Percentiles rank a stretch among this genome's conserved stretches.
Evolutionary conservation across 2,329 filamentous ascomycete genomes (phyloP).

Genomic region (Alternaria sp.): DNA sequence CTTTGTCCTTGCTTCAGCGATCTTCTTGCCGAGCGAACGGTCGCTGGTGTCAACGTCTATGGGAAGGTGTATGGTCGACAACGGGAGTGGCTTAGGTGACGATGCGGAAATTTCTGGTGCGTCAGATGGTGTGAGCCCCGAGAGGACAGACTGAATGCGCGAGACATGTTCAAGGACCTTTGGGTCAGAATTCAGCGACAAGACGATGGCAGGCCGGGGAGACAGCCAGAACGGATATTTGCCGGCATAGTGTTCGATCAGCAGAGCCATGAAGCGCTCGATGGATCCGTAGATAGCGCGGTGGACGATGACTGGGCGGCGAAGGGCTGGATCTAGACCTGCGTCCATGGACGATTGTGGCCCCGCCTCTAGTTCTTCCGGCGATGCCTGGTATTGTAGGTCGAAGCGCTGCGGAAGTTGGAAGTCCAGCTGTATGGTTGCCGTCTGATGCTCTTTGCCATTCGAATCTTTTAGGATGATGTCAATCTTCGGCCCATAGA

Average conservation of each 20-base stretch:
- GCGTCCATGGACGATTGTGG: conserved; percentile 57
- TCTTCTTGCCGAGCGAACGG: conserved; percentile 72
- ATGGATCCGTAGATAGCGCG: conserved; percentile 85
- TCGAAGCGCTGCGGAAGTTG: conserved; percentile 85
- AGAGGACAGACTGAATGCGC: conserved; percentile 49
- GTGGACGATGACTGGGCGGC: conserved; percentile 79
- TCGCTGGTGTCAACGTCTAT: conserved; percentile 75
- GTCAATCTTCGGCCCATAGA: conserved; percentile 93
- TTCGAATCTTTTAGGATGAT: conserved; percentile 78
- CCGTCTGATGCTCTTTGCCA: conserved; percentile 88
- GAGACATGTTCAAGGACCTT: conserved; percentile 61
- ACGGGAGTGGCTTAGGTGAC: conserved; percentile 52
- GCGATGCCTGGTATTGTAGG: conserved; percentile 76
- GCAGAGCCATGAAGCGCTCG: conserved; percentile 82
- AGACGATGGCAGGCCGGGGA: conserved; percentile 77
- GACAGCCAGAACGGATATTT: conserved; percentile 89
- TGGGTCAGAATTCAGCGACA: conserved; percentile 73
- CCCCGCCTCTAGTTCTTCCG: conserved; percentile 67
- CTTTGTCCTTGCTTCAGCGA: conserved; percentile 74
- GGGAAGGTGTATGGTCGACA: conserved; percentile 68
- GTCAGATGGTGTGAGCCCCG: conserved; percentile 36
- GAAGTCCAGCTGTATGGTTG: conserved; percentile 89
- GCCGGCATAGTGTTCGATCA: conserved; percentile 84
- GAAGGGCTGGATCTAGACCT: conserved; percentile 35
- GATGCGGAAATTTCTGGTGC: conserved; percentile 9